Base-by-base conservation (phyloP, 2,329 filamentous ascomycete species). In the Colletotrichum gloeosporioides region DNA sequence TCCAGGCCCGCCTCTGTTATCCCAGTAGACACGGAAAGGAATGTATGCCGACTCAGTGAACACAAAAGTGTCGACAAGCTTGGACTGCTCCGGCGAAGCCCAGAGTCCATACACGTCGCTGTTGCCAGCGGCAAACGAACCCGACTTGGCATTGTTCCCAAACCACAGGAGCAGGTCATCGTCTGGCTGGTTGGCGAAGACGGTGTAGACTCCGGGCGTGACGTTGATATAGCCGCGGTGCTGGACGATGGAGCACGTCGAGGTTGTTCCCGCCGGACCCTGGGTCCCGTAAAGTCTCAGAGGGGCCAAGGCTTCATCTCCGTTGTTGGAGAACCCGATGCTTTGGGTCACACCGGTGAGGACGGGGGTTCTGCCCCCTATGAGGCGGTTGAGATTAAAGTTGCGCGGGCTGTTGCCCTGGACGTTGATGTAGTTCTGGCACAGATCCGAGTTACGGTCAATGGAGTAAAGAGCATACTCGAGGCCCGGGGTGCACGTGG, bases 381-480 rank as follows among this genome's bases (percentile, higher is more conserved):
- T 18, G 22, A 68, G 68, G 8, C 44, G 36, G 4, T 31, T 32
- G 15, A 74, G 61, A 32, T 70, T 25, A 25, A 25, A 57, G 7
- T 55, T 36, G 25, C 32, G 27, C 53, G 65, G n/a, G 8, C 27
- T 31, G 63, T 36, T n/a, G 27, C 16, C 9, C 62, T 18, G 22
- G n/a, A 18, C n/a, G 22, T 3, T 44, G n/a, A 25, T 8, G 22
- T 69, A 49, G 22, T 68, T 57, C 34, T 32, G 13, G 39, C 44
- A 53, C 25, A 59, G 34, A 13, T 39, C 31, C 15, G 64, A 68
- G 7, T 12, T 16, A 9, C 10, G 15, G 7, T 31, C 18, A 16
- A 67, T 12, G 27, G 59, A 36, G 39, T 74, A 71, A 10, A 76
- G 31, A 27, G 76, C 76, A 25, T 66, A 76, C 67, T 78, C 73